Percentiles rank a stretch among this genome's conserved stretches.
phyloP scores from a whole-genome alignment of 371 early-diverging fungal genomes.

The Mucor plumbeus region DNA sequence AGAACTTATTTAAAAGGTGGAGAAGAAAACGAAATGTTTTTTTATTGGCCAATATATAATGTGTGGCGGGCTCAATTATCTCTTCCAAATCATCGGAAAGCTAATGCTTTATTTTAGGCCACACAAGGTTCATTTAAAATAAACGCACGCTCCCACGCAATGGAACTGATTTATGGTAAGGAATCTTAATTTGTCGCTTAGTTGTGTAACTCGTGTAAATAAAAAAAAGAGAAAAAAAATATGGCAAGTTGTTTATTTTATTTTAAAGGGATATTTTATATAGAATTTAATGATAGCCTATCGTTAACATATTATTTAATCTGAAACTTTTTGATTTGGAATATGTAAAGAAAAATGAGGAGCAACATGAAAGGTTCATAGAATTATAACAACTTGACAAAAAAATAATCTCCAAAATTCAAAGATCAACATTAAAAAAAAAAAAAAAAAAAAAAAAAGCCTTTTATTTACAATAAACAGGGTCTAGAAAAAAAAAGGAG shows the following conservation, averaged over 20 bases:
- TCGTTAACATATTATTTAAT: background rate
- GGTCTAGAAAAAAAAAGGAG: slow-evolving; percentile 1
- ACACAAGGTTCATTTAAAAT: slow-evolving; percentile 5
- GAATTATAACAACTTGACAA: background rate
- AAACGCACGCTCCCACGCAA: slow-evolving; percentile 6
- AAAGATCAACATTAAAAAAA: background rate
- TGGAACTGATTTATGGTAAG: slow-evolving; percentile 8
- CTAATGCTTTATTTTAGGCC: background rate
- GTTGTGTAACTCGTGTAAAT: background rate
- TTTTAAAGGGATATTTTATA: background rate
- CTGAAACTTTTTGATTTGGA: background rate
- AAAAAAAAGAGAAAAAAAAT: background rate
- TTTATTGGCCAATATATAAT: background rate
- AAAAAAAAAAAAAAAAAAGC: background rate
- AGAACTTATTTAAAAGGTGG: background rate
- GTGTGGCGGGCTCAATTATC: background rate
- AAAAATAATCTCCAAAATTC: background rate
- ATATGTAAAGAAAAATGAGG: background rate
- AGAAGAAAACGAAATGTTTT: background rate
- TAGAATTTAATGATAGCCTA: background rate
- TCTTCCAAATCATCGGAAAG: background rate
- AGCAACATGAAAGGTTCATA: background rate
- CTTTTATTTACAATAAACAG: slow-evolving; percentile 6
- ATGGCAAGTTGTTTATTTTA: background rate
- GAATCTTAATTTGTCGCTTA: background rate